A percentile compares a stretch with the other conserved stretches of the same genome.
These are phyloP conservation scores for Salix koriyanagi DNA, from an alignment of 345 rosid genomes.

Conservation along the genomic window DNA sequence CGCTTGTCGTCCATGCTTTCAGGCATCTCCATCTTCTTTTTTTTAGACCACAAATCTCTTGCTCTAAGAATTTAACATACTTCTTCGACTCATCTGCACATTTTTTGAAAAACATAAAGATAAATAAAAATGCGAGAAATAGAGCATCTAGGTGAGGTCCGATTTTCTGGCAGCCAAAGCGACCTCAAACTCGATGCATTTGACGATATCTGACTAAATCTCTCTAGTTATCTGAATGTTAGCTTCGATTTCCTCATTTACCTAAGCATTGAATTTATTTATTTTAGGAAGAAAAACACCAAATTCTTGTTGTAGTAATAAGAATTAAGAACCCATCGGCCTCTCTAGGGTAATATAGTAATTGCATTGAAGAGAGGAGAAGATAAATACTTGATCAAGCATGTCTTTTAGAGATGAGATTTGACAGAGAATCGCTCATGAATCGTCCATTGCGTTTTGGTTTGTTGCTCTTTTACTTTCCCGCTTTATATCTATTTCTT, in stretches of 20 bases:
- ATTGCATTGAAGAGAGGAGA: neutral
- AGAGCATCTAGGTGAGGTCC: slow-evolving; percentile 49
- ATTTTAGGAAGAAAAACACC: neutral
- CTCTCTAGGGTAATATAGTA: neutral
- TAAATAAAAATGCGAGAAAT: slow-evolving; percentile 39
- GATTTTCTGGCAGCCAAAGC: slow-evolving; percentile 45
- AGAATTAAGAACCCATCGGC: neutral
- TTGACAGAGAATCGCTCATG: slow-evolving; percentile 66
- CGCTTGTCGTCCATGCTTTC: slow-evolving; percentile 35
- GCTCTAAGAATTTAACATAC: slow-evolving; percentile 40
- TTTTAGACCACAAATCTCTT: slow-evolving; percentile 36
- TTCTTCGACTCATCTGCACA: slow-evolving; percentile 48
- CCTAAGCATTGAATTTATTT: slow-evolving; percentile 26
- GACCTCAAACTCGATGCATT: slow-evolving; percentile 47
- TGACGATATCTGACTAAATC: slow-evolving; percentile 67
- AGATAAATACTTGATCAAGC: slow-evolving; percentile 64
- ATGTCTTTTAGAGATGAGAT: slow-evolving; percentile 67
- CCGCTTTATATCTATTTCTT: slow-evolving; percentile 2
- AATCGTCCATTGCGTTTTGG: slow-evolving; percentile 53
- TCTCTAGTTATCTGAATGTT: slow-evolving; percentile 59
- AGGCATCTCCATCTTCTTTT: slow-evolving; percentile 37
- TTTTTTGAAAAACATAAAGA: neutral
- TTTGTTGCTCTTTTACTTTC: neutral
- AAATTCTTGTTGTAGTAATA: neutral
- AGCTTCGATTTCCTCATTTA: slow-evolving; percentile 70